Base-by-base conservation (phyloP, 2,329 filamentous ascomycete species). In the Fusarium papillatum region DNA sequence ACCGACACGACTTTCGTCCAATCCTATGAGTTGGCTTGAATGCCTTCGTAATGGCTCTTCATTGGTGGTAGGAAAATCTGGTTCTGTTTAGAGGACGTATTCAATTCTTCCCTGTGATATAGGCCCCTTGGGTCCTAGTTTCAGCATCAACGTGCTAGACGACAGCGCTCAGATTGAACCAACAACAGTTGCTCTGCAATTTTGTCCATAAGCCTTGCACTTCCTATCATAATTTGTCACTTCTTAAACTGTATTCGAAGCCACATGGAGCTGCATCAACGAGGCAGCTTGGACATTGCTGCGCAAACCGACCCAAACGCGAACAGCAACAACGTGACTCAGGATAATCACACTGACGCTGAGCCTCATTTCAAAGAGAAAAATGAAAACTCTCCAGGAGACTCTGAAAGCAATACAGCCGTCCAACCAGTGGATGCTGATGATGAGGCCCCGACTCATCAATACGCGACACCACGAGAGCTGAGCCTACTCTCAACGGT, bases 391-490 rank as follows among this genome's bases (percentile, higher is more conserved):
- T 38, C 64, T 22, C 17, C 60, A 41, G 29, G 24, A 48, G 66
- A 66, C n/a, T 19, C 50, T 7, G 64, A 46, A 50, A 64, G 41
- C 24, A 62, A 48, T 17, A 29, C 29, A 36, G 10, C 16, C 3
- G 48, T 22, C 8, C 63, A 5, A 1, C 48, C 22, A 5, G 24
- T 3, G 7, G 24, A 16, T 2, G 39, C 17, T 48, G 48, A 31
- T 31, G 70, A 72, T 43, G 66, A 62, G 22, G 2, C 67, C 7
- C 14, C 43, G 9, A 36, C 41, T 29, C 64, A 70, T 41, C 67
- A 72, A 38, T 72, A 72, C 13, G 70, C 70, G 16, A 70, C 64
- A 43, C 70, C 70, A 17, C 48, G 50, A 50, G 70, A 72, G n/a
- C 70, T 72, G 4, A 63, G 63, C 4, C 36, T 70, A 13, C 60